Base-by-base conservation (phyloP, 306 rosid genomes). In the Prunus persica region DNA sequence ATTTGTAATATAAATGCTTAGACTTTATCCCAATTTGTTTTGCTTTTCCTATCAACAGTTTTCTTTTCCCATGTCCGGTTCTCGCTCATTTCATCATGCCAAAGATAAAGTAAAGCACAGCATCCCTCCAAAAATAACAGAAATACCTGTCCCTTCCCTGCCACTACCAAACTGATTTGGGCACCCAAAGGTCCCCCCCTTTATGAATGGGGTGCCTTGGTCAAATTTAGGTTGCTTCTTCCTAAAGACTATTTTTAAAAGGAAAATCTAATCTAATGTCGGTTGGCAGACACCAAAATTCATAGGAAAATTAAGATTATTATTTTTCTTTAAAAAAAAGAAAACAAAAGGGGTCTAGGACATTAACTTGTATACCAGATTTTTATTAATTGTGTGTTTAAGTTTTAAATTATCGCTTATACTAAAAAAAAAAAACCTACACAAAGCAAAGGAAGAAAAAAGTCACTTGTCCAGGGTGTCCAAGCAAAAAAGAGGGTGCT, bases 71-170 rank as follows among this genome's bases (percentile, higher is more conserved):
- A 43, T 12, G 11, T 24, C 55, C 8, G 15, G 8, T 3, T 51
- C 14, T 5, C n/a, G 2, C 19, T 12, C 15, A 16, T 51, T 15
- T 51, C 64, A 1, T 58, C 28, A 11, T 24, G 63, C 32, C 64
- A 9, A 4, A 34, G 14, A 11, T 16, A 32, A 64, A 43, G 30
- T 41, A 7, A 25, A 19, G 24, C 2, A 22, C 47, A 12, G 6
- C 19, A 55, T 77, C 43, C 73, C 50, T 18, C 41, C 15, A 62
- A 70, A 52, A 69, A 63, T 64, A 81, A 65, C 78, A 32, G 78
- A 81, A 81, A 76, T 71, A 65, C 69, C 74, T 8, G 71, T 68
- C 73, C 10, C 30, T 19, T 8, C 4, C 24, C 1, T 18, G 50
- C 28, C 1, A 11, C 2, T 18, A 20, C 65, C 25, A 20, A 56